Evolutionary conservation across 2,329 filamentous ascomycete genomes (phyloP).

Genomic region (Neoarthrinium moseri): DNA sequence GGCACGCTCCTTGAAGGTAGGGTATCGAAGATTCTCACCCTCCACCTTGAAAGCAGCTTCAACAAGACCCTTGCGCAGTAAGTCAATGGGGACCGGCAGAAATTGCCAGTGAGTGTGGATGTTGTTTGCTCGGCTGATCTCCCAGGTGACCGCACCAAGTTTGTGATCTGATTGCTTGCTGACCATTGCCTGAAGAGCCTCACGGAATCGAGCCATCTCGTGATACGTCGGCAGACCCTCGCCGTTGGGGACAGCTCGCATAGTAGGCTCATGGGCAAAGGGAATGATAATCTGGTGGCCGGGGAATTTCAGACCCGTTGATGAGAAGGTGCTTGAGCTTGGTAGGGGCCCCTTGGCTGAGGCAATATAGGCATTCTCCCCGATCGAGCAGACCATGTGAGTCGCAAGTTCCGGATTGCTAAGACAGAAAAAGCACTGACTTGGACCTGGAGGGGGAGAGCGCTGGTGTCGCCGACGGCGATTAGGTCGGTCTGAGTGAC

Average conservation of each 20-base stretch:
- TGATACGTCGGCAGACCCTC: conserved; percentile 54
- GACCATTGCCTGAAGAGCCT: conserved; percentile 78
- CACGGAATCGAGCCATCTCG: conserved; percentile 84
- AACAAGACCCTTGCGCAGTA: conserved; percentile 71
- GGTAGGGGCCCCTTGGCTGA: conserved; percentile 89
- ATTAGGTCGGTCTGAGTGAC: conserved; percentile 42
- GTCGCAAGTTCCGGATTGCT: conserved; percentile 80
- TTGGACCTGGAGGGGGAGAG: conserved; percentile 65
- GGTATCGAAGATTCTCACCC: conserved; percentile 69
- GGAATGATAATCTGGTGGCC: conserved; percentile 91
- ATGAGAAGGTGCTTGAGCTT: conserved; percentile 63
- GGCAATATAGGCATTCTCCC: conserved; percentile 82
- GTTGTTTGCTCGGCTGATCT: conserved; percentile 78
- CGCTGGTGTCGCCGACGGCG: conserved; percentile 41
- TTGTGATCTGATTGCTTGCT: conserved; percentile 49
- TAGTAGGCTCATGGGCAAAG: conserved; percentile 74
- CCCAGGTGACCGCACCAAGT: conserved; percentile 86
- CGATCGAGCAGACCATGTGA: conserved; percentile 89
- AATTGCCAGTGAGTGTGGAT: conserved; percentile 96
- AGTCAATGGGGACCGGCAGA: conserved; percentile 68
- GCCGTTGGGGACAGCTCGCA: conserved; percentile 64
- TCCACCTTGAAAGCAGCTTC: conserved; percentile 88
- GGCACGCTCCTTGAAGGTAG: conserved; percentile 47
- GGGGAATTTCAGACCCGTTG: conserved; percentile 69
- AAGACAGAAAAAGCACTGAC: conserved; percentile 92